These are phyloP conservation scores for Diplocarpon rosae DNA, from an alignment of 2,329 filamentous ascomycete genomes.

Conservation along the genomic window DNA sequence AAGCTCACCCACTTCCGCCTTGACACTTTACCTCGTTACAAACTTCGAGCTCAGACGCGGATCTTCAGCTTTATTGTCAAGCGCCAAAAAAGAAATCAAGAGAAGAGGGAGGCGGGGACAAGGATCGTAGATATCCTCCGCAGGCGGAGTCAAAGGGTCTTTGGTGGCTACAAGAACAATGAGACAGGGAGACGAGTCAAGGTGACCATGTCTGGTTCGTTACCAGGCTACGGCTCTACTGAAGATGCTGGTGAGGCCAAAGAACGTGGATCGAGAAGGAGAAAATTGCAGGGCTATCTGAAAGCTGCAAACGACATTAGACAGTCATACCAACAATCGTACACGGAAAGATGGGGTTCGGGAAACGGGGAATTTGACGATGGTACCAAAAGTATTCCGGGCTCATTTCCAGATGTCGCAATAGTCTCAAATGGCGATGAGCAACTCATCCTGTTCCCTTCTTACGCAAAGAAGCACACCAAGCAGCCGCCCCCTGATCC, in stretches of 20 bases:
- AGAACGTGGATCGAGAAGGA: slow-evolving; percentile 62
- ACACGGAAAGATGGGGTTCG: slow-evolving; percentile 34
- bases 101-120: slow-evolving; percentile 31
- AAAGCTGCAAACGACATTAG: slow-evolving; percentile 62
- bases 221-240: slow-evolving; percentile 23
- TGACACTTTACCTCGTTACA: slow-evolving; percentile 61
- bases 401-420: slow-evolving; percentile 74
- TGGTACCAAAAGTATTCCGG: slow-evolving; percentile 47
- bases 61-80: slow-evolving; percentile 65
- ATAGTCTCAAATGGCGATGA: slow-evolving; percentile 71
- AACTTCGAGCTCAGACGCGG: slow-evolving; percentile 59
- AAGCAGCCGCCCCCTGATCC: slow-evolving; percentile 22
- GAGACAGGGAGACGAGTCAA: slow-evolving; percentile 20
- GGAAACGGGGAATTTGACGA: slow-evolving; percentile 33
- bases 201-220: slow-evolving; percentile 27
- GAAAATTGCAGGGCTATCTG: slow-evolving; percentile 64
- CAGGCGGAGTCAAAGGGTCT: slow-evolving; percentile 24
- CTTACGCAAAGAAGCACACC: slow-evolving; percentile 57
- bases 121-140: slow-evolving; percentile 22
- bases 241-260: slow-evolving; percentile 26
- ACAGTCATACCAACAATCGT: slow-evolving; percentile 52
- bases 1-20: slow-evolving; percentile 60
- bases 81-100: slow-evolving; percentile 45
- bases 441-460: slow-evolving; percentile 91
- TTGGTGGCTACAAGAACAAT: slow-evolving; percentile 28